Evolutionary conservation across 2,329 filamentous ascomycete species (phyloP), one percentile per base, ranked within the genome.

Genomic region (Aspergillus proliferans): DNA sequence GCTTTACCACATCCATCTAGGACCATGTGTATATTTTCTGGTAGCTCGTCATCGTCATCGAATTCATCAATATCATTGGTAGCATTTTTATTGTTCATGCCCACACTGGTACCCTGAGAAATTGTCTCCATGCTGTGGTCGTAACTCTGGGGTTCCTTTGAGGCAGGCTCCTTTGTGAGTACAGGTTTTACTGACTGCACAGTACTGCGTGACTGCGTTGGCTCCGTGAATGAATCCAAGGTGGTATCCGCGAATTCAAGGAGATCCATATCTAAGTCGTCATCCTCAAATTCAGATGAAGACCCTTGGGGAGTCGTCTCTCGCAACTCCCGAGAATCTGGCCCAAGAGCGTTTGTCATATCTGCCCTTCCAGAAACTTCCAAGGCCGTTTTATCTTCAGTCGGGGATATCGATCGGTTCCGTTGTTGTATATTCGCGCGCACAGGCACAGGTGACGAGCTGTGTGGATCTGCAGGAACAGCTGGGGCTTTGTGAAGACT

Each of bases 41-140:
- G 75, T 56, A 82, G 77, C 6, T 79, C 70, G 43, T 85, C 81
- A 52, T 85, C 83, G 53, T 87, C 84, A 42, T 78, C 84, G 67
- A 87, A 85, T 41, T 86, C 84, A 46, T 86, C 80, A 40, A 74
- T 69, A 39, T 63, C 62, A 49, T 61, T 51, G 24, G 38, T 21
- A 42, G 59, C 53, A 44, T 46, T 43, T 50, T 56, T 53, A 33
- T 56, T 55, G 52, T 48, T 55, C 36, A 40, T 54, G 39, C 45
- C 14, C 6, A 46, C 46, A 30, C 47, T 47, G 34, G 55, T 39
- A 21, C 38, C 39, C 14, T 47, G 33, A 46, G 45, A 34, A 41
- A 52, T 47, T 39, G 38, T 41, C n/a, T 49, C 43, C 12, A 41
- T 22, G 6, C 33, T 21, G 24, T 47, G 22, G 34, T 46, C 30